A percentile compares a stretch with the other conserved stretches of the same genome.
phyloP scores from a whole-genome alignment of 805 yeast genomes.

The Lipomyces sp. region DNA sequence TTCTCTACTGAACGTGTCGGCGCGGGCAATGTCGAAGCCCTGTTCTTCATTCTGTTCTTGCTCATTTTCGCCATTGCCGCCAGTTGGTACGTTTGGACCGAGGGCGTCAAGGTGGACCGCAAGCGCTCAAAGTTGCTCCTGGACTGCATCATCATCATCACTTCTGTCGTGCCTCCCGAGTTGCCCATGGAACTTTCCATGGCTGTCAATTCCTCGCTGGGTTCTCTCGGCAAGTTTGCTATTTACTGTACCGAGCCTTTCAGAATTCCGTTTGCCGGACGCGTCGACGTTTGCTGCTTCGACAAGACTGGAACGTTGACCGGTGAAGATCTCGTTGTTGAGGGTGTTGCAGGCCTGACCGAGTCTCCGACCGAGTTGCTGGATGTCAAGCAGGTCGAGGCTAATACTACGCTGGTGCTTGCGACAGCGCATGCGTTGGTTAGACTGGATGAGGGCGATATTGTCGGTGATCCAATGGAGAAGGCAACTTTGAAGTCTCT shows the following conservation, averaged over 20 bases:
- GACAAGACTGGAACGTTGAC: conserved; percentile 98
- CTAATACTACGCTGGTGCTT: conserved; percentile 63
- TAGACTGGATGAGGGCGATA: conserved; percentile 89
- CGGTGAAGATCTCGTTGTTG: conserved; percentile 93
- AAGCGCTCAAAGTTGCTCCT: conserved; percentile 87
- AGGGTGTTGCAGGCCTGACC: conserved; percentile 84
- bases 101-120: conserved; percentile 94
- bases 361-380: conserved; percentile 45
- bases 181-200: conserved; percentile 97
- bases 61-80: conserved; percentile 91
- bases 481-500: conserved; percentile 88
- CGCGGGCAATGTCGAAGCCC: conserved; percentile 92
- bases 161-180: conserved; percentile 98
- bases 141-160: conserved; percentile 92
- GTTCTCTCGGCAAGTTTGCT: conserved; percentile 80
- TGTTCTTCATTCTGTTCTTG: conserved; percentile 85
- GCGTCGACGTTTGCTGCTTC: conserved; percentile 96
- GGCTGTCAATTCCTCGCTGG: conserved; percentile 92
- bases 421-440: conserved; percentile 98
- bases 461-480: conserved; percentile 99
- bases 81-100: conserved; percentile 96
- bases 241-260: conserved; percentile 98
- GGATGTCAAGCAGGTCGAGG: conserved; percentile 61
- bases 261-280: conserved; percentile 95
- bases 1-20: conserved; percentile 94